Evolutionary conservation across 2,329 filamentous ascomycete genomes (phyloP).

Genomic region (Lasiodiplodia gonubiensis): DNA sequence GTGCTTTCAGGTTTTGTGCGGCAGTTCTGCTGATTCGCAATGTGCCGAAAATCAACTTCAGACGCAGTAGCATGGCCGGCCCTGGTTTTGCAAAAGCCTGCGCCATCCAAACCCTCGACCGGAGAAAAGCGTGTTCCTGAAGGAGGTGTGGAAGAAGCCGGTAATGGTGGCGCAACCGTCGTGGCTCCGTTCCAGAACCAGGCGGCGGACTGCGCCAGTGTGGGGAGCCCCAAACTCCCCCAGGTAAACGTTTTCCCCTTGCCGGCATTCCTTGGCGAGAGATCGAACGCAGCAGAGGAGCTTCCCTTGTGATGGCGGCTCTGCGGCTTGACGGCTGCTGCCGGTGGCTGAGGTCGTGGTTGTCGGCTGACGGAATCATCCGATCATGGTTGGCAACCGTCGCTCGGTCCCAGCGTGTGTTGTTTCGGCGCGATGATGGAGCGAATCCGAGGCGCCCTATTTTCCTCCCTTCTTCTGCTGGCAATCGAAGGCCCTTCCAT

Average conservation of each 20-base stretch:
- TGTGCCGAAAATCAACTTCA: not conserved
- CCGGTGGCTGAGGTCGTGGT: not conserved
- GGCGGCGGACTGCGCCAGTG: not conserved
- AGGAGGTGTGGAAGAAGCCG: no score
- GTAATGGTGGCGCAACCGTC: not conserved
- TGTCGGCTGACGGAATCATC: not conserved
- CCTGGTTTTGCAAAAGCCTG: not conserved
- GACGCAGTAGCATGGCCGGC: not conserved
- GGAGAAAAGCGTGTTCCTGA: no score
- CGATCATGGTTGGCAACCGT: not conserved
- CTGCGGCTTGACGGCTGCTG: not conserved
- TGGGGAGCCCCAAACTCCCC: no score
- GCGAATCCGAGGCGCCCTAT: no score
- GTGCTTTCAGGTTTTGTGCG: not conserved
- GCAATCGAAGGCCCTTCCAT: not conserved
- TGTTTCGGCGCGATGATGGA: no score
- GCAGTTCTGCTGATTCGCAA: not conserved
- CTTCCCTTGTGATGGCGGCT: not conserved
- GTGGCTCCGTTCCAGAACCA: not conserved
- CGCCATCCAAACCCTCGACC: no score
- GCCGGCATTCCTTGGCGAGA: no score
- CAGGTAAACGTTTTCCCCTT: no score
- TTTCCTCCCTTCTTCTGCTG: no score
- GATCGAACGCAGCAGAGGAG: no score
- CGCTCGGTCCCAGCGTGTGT: not conserved